Conservation (phyloP, 371 early-diverging fungal genomes). For the Polyrhizophydium stewartii region DNA sequence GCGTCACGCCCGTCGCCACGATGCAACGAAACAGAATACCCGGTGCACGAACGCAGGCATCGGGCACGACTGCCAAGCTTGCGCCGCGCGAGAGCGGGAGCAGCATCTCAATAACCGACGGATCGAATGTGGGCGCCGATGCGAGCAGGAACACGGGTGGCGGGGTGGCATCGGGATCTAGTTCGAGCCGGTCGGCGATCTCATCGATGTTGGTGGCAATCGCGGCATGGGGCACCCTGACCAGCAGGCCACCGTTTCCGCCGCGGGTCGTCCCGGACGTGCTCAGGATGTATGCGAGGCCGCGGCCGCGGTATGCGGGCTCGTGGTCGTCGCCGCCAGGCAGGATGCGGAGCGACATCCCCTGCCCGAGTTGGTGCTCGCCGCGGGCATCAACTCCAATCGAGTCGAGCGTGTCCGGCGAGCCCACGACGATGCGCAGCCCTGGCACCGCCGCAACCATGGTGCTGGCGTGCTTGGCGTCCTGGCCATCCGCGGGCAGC, state of each 20-base stretch:
- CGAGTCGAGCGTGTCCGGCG: background rate
- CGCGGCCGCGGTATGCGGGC: background rate
- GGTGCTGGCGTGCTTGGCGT: background rate
- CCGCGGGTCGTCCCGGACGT: background rate
- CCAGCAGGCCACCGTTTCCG: background rate
- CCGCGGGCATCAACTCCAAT: too few species aligned
- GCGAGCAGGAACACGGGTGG: background rate
- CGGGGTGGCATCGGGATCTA: too few species aligned
- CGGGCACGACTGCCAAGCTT: background rate
- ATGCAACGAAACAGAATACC: background rate
- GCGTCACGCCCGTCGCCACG: background rate
- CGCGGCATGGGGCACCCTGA: background rate
- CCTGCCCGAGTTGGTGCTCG: too few species aligned
- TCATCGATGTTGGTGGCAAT: background rate
- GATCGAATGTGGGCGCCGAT: conserved; percentile 16
- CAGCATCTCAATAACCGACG: conserved; percentile 6
- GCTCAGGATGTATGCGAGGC: background rate
- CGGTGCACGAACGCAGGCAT: background rate
- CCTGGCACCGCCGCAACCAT: background rate
- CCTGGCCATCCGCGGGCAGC: background rate
- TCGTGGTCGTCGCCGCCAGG: background rate
- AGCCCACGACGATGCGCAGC: background rate
- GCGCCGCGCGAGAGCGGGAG: conserved; percentile 4
- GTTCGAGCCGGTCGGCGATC: too few species aligned
- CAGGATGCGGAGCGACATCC: too few species aligned